phyloP scores from a whole-genome alignment of 805 yeast species.

The Candida arabinofermentans region DNA sequence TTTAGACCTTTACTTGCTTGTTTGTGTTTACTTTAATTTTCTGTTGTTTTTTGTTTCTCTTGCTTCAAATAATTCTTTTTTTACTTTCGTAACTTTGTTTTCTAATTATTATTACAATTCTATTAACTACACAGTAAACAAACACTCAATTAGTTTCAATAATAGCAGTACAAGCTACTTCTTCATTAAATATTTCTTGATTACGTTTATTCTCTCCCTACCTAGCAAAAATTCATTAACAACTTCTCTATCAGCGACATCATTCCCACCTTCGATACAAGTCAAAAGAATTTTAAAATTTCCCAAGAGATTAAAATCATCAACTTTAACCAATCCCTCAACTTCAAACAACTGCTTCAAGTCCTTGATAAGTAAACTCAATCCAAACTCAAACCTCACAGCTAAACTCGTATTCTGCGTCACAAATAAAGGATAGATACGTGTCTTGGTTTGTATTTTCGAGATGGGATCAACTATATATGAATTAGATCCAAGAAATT shows the following conservation, averaged over 20 bases:
- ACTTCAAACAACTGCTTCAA: constrained; percentile 40
- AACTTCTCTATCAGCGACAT: constrained; percentile 8
- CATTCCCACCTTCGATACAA: constrained; percentile 20
- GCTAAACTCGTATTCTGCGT: constrained; percentile 33
- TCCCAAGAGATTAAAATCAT: constrained; percentile 30
- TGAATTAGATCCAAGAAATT: constrained; percentile 44
- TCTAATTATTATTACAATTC: no score
- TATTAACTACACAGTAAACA: not conserved
- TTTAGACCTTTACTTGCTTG: not conserved
- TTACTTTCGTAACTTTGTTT: not conserved
- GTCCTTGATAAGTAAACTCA: constrained; percentile 41
- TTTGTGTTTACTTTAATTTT: not conserved
- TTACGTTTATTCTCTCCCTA: constrained; percentile 24
- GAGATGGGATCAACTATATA: constrained; percentile 47
- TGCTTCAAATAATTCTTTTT: not conserved
- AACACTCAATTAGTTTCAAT: not conserved
- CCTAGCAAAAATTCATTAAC: constrained; percentile 13
- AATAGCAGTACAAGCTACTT: constrained; percentile 1
- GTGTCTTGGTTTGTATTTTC: constrained; percentile 31
- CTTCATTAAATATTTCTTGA: constrained; percentile 22
- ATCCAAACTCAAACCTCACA: constrained; percentile 47
- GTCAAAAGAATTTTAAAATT: constrained; percentile 33
- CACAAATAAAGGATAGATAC: constrained; percentile 48
- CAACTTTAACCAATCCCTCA: constrained; percentile 27
- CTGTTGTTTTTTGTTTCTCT: not conserved